These are phyloP conservation scores for Massarina eburnea DNA, from an alignment of 2,329 filamentous ascomycete genomes.

Conservation along the genomic window DNA sequence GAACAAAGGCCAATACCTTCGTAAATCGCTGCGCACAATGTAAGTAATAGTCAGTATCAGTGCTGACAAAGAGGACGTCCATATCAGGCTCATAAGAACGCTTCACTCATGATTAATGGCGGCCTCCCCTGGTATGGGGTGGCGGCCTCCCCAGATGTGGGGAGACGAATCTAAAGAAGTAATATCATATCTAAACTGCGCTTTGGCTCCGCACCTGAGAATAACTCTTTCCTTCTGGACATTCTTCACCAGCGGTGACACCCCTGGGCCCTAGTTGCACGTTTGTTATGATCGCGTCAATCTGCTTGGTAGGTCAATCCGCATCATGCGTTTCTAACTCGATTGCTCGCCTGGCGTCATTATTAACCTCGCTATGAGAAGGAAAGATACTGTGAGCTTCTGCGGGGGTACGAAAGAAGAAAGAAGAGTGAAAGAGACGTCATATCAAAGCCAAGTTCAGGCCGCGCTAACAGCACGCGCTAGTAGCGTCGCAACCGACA, in stretches of 20 bases:
- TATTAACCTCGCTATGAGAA: not conserved
- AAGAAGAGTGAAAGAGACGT: not conserved
- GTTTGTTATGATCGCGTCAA: no score
- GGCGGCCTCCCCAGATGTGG: not conserved
- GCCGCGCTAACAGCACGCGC: no score
- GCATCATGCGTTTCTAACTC: no score
- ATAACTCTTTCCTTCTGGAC: no score
- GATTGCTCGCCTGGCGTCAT: not conserved
- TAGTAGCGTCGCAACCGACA: no score
- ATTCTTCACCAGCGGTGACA: no score
- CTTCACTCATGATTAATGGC: not conserved
- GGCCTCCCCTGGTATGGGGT: not conserved
- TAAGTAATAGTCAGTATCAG: not conserved
- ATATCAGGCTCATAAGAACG: not conserved
- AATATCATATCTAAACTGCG: not conserved
- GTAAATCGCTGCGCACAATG: not conserved
- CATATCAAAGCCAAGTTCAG: no score
- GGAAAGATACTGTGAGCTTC: not conserved
- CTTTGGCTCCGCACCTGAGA: not conserved
- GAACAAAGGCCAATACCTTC: not conserved
- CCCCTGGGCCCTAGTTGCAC: no score
- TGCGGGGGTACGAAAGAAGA: not conserved
- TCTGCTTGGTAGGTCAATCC: no score
- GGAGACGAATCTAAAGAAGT: not conserved
- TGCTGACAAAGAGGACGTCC: not conserved